A percentile compares a stretch with the other conserved stretches of the same genome.
Conservation (phyloP, 2,329 filamentous ascomycete genomes). For the Phoma sp. region DNA sequence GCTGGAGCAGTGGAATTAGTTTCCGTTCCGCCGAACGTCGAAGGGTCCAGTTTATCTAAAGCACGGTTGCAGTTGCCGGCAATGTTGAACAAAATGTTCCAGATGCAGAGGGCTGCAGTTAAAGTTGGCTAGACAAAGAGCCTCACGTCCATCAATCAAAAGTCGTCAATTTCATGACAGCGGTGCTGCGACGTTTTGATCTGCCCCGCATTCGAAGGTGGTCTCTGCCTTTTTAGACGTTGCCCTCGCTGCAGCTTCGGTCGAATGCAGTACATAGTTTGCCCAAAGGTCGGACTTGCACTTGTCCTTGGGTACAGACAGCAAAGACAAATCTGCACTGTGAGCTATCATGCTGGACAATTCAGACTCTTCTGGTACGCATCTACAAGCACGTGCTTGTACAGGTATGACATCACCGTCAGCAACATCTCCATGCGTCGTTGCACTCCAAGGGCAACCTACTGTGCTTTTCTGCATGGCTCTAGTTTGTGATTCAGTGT, state of each 20-base stretch:
- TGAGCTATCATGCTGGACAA: not conserved
- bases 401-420: not conserved
- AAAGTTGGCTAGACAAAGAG: constrained; percentile 9
- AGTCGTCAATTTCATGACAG: constrained; percentile 4
- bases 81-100: constrained; percentile 12
- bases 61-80: constrained; percentile 12
- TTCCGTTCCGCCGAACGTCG: constrained; percentile 14
- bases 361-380: not conserved
- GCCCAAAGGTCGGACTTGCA: not conserved
- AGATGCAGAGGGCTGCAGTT: constrained; percentile 12
- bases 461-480: not conserved
- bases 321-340: not conserved
- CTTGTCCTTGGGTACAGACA: not conserved
- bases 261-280: not conserved
- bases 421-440: too few species aligned
- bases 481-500: not conserved
- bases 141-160: constrained; percentile 17
- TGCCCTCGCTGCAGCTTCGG: not conserved
- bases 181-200: not conserved
- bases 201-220: not conserved
- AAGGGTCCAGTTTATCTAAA: constrained; percentile 12
- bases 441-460: not conserved
- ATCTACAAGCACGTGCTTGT: not conserved
- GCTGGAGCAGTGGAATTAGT: constrained; percentile 26
- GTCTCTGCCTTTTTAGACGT: not conserved